Base-by-base conservation (phyloP, 805 yeast species). In the Osmozyma mogii region DNA sequence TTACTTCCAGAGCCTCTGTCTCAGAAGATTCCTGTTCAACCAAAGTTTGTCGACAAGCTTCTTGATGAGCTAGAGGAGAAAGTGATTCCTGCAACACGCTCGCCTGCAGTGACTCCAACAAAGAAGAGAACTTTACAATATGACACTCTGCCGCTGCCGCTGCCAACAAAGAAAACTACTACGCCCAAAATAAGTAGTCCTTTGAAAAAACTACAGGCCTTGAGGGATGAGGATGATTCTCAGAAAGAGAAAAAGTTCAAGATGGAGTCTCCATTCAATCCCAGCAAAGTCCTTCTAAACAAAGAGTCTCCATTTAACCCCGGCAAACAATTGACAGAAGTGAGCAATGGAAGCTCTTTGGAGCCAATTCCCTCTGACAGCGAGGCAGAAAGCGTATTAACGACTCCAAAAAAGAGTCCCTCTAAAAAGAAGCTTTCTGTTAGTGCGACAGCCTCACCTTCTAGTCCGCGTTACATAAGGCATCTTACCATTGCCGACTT, bases 21-120 rank as follows among this genome's bases (percentile, higher is more conserved):
- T 21, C 66, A 63, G 27, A 66, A 64, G 37, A 68, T 81, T 2
- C 89, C 92, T 0, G 51, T 78, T 3, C 82, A 77, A 9, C 59
- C 72, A 17, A 52, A 54, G 29, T 46, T 58, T 9, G 55, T 70
- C 1, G 45, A 53, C 3, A 57, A 64, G 20, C 44, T 73, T 5
- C 43, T 78, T 6, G 56, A 46, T 8, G 68, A 69, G 15, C 72
- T 78, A 31, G 55, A 68, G 22, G 63, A 50, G 20, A 54, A 56
- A 17, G 51, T 68, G 14, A 43, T 58, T 24, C 49, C 52, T 32
- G 50, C 52, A 5, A 51, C 11, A 6, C 28, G 8, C 10, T n/a
- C n/a, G n/a, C 26, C 22, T 5, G 28, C 28, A 40, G 12, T 29
- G 29, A 24, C 47, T 44, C 41, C 15, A 17, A 43, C 26, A 3